Evolutionary conservation across 2,329 filamentous ascomycete species (phyloP).

Genomic region (Bipolaris oryzae): DNA sequence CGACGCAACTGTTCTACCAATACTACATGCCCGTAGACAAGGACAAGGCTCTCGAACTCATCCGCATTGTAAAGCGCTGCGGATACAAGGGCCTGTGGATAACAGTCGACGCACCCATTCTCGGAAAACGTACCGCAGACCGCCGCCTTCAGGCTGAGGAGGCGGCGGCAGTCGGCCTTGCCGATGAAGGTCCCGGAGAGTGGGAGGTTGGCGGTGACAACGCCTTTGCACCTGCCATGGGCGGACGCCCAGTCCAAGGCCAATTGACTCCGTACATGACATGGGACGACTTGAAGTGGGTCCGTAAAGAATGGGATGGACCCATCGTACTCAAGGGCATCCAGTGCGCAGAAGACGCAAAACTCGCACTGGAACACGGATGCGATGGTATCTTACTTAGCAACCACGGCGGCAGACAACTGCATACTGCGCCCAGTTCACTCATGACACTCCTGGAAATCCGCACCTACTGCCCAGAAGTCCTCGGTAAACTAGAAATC

Average conservation of each 20-base stretch:
- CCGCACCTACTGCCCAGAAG: constrained; percentile 44
- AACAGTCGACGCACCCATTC: constrained; percentile 45
- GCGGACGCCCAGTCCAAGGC: constrained; percentile 45
- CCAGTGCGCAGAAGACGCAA: constrained; percentile 54
- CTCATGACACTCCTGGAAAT: constrained; percentile 49
- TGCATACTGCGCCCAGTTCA: constrained; percentile 52
- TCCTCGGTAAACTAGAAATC: constrained; percentile 46
- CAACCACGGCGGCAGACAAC: constrained; percentile 61
- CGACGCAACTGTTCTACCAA: constrained; percentile 43
- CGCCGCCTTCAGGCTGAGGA: constrained; percentile 53
- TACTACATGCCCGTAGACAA: constrained; percentile 46
- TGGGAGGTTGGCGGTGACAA: constrained; percentile 60
- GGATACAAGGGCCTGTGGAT: constrained; percentile 47
- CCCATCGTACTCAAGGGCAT: constrained; percentile 56
- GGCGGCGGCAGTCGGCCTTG: constrained; percentile 58
- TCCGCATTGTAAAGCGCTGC: constrained; percentile 37
- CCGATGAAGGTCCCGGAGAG: constrained; percentile 55
- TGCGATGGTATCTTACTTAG: constrained; percentile 57
- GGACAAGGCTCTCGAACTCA: constrained; percentile 40
- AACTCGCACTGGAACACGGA: constrained; percentile 52
- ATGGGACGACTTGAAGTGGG: constrained; percentile 55
- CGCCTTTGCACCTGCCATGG: constrained; percentile 65
- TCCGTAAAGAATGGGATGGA: constrained; percentile 48
- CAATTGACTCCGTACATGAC: constrained; percentile 56
- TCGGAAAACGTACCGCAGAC: constrained; percentile 46